phyloP scores from a whole-genome alignment of 169 alveolate species.

The Cryptosporidium meleagridis region DNA sequence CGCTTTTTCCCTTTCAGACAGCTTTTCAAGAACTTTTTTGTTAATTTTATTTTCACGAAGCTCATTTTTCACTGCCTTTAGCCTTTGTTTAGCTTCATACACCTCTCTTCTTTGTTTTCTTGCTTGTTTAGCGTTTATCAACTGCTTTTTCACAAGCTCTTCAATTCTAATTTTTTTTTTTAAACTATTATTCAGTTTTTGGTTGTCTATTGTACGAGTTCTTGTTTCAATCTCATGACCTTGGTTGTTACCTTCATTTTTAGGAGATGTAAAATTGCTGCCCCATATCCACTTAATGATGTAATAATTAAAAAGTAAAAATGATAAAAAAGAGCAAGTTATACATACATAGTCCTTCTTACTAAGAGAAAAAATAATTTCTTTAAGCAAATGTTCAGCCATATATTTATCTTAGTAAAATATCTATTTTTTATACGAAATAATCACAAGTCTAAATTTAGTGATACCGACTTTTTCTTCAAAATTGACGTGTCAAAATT shows the following conservation, averaged over 20 bases:
- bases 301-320: neutral
- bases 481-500: constrained; percentile 6
- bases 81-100: constrained; percentile 9
- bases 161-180: constrained; percentile 21
- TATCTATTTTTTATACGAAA: neutral
- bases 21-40: constrained; percentile 4
- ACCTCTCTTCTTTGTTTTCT: constrained; percentile 36
- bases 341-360: constrained; percentile 28
- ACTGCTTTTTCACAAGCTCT: constrained; percentile 27
- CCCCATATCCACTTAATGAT: constrained; percentile 17
- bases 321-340: constrained; percentile 1
- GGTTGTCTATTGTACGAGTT: neutral
- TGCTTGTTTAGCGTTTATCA: constrained; percentile 42
- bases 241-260: neutral
- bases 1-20: neutral
- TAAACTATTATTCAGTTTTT: neutral
- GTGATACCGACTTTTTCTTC: constrained; percentile 36
- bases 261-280: neutral
- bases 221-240: neutral
- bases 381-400: neutral
- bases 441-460: neutral
- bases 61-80: constrained; percentile 28
- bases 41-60: constrained; percentile 21
- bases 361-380: constrained; percentile 1
- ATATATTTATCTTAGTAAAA: neutral